Evolutionary conservation across 1,284 basidiomycete genomes (phyloP).

Genomic region (Sporisorium reilianum): DNA sequence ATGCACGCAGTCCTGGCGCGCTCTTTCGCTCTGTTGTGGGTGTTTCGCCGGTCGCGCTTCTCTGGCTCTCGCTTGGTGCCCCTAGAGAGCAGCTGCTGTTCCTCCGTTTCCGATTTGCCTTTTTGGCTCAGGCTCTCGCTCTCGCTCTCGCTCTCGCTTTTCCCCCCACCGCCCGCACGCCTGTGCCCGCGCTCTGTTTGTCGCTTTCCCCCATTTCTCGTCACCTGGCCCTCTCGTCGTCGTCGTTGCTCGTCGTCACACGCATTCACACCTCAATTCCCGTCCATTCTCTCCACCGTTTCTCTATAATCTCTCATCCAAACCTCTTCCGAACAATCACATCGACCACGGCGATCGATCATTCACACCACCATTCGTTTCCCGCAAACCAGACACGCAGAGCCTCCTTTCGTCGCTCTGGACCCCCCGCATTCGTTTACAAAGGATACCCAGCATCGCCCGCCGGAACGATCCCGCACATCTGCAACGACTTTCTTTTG

Average conservation of each 20-base stretch:
- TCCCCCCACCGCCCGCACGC: background rate
- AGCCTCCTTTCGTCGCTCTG: background rate
- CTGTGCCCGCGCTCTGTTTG: background rate
- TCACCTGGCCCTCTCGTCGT: background rate
- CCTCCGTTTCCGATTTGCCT: too few relatives aligned
- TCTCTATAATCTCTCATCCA: background rate
- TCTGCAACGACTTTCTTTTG: too few relatives aligned
- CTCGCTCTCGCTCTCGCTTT: background rate
- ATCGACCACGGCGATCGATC: background rate
- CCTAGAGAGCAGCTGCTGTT: too few relatives aligned
- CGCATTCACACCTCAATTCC: background rate
- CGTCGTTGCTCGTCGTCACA: background rate
- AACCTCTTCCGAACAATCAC: background rate
- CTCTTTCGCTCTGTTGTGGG: background rate
- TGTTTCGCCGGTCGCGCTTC: background rate
- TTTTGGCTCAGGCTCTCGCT: too few relatives aligned
- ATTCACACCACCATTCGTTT: background rate
- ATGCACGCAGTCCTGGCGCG: background rate
- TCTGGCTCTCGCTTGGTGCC: too few relatives aligned
- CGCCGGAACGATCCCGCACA: background rate
- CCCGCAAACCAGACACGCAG: background rate
- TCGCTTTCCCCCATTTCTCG: background rate
- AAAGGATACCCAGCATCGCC: slow-evolving; percentile 1
- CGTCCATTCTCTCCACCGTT: too few relatives aligned
- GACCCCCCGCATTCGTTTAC: background rate